phyloP scores from a whole-genome alignment of 2,329 filamentous ascomycete genomes.

The Colletotrichum endophyticum region DNA sequence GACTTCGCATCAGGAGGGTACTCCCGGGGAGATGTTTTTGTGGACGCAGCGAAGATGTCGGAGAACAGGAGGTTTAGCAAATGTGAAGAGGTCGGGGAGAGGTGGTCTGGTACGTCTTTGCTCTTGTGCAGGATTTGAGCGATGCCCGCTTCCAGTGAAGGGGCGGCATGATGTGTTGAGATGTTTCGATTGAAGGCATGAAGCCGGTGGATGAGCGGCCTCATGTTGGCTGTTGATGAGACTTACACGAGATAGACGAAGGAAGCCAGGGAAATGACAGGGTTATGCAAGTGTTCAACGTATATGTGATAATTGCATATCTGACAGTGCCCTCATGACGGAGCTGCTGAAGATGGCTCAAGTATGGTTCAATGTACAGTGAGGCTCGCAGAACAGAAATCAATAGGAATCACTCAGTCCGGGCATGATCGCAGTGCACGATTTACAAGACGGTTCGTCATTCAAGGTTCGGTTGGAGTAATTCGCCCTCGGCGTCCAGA shows the following conservation, averaged over 20 bases:
- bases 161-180: not conserved
- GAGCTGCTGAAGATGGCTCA: not conserved
- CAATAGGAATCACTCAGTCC: not conserved
- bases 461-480: not conserved
- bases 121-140: conserved; percentile 11
- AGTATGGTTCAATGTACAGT: not conserved
- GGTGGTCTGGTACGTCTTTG: conserved; percentile 46
- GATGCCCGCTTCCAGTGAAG: not conserved
- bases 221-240: not conserved
- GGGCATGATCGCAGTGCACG: not conserved
- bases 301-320: not conserved
- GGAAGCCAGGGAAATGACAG: not conserved
- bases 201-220: not conserved
- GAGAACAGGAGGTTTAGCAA: conserved; percentile 68
- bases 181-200: not conserved
- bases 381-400: not conserved
- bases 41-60: conserved; percentile 50
- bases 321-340: not conserved
- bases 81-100: conserved; percentile 65
- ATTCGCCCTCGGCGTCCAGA: too few relatives aligned
- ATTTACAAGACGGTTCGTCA: not conserved
- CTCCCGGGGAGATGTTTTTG: conserved; percentile 24
- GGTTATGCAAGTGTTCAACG: not conserved
- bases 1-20: conserved; percentile 1
- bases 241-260: conserved; percentile 1